These are phyloP conservation scores for Dentipellis fragilis DNA, from an alignment of 768 basidiomycete genomes.

Conservation along the genomic window DNA sequence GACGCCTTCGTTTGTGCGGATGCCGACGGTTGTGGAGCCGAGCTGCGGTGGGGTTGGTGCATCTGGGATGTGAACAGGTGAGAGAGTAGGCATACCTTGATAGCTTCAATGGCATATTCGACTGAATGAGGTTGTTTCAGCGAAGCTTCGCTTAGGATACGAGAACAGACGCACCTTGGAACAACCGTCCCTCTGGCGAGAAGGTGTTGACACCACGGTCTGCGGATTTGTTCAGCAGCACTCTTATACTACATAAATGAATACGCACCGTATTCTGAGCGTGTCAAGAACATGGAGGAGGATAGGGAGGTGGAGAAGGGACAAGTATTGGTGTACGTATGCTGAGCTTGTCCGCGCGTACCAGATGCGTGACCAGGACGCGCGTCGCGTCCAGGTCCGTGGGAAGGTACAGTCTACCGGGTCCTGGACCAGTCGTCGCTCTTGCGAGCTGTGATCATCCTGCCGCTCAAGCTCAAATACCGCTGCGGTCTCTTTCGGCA, in stretches of 20 bases:
- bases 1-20: constrained; percentile 83
- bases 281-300: constrained; percentile 76
- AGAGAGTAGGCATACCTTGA: constrained; percentile 55
- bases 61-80: background rate
- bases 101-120: constrained; percentile 99
- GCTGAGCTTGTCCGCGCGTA: constrained; percentile 3
- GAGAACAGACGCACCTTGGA: constrained; percentile 67
- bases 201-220: constrained; percentile 99
- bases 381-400: constrained; percentile 1
- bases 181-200: constrained; percentile 95
- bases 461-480: too few relatives aligned
- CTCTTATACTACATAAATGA: background rate
- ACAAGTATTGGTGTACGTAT: background rate
- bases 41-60: constrained; percentile 42
- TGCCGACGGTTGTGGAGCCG: constrained; percentile 95
- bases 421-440: background rate
- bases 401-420: background rate
- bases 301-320: constrained; percentile 4
- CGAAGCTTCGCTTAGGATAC: background rate
- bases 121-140: constrained; percentile 40
- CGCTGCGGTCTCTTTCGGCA: too few relatives aligned
- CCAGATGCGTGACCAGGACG: constrained; percentile 7
- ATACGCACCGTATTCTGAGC: constrained; percentile 80
- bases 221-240: constrained; percentile 18
- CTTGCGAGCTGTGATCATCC: too few relatives aligned